phyloP scores from a whole-genome alignment of 345 rosid genomes.

The Brassica juncea region DNA sequence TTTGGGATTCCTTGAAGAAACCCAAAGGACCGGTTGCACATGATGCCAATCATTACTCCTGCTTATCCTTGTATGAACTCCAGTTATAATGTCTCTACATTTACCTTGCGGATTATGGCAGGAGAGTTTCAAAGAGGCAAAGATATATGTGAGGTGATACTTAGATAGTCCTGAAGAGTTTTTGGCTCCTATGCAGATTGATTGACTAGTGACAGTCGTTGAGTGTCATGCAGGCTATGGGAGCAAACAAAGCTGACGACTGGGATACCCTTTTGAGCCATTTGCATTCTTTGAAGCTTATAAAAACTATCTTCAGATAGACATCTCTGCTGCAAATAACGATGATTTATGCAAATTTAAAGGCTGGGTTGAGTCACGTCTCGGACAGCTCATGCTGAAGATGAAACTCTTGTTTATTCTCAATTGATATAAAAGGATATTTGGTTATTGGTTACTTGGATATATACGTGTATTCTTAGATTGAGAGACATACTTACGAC shows the following conservation, averaged over 20 bases:
- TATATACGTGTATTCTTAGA: slow-evolving; percentile 43
- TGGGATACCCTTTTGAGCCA: slow-evolving; percentile 87
- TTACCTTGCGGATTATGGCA: slow-evolving; percentile 83
- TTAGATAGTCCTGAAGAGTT: slow-evolving; percentile 1
- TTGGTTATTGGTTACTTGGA: neutral
- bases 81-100: slow-evolving; percentile 85
- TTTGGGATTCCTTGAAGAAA: neutral
- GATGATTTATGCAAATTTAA: slow-evolving; percentile 89
- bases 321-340: slow-evolving; percentile 73
- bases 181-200: slow-evolving; percentile 21
- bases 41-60: slow-evolving; percentile 98
- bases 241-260: slow-evolving; percentile 63
- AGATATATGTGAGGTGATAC: slow-evolving; percentile 87
- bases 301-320: slow-evolving; percentile 85
- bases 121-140: slow-evolving; percentile 92
- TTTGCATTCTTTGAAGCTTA: slow-evolving; percentile 90
- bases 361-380: slow-evolving; percentile 99
- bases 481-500: slow-evolving; percentile 77
- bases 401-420: slow-evolving; percentile 37
- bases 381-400: slow-evolving; percentile 89
- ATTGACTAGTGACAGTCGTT: neutral
- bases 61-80: slow-evolving; percentile 98
- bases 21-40: slow-evolving; percentile 66
- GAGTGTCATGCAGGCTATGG: slow-evolving; percentile 78
- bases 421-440: neutral